A percentile compares a stretch with the other conserved stretches of the same genome.
Conservation (phyloP, 1,284 basidiomycete species). For the Puccinia polysora region DNA sequence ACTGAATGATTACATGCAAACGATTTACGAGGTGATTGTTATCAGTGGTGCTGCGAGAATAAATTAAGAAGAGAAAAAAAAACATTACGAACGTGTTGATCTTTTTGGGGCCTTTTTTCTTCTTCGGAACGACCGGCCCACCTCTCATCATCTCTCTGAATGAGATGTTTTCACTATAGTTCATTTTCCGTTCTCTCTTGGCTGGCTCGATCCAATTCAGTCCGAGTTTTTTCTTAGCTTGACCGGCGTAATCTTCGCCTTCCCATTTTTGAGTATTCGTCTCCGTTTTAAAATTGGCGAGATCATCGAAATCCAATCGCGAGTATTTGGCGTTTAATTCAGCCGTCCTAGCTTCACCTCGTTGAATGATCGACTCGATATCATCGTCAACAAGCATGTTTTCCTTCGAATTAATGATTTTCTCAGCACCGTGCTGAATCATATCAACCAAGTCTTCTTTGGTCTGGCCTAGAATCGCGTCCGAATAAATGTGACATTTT, state of each 20-base stretch:
- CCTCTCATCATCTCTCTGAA: conserved; percentile 87
- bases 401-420: conserved; percentile 74
- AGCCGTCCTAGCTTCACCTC: conserved; percentile 84
- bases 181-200: conserved; percentile 91
- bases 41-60: neutral
- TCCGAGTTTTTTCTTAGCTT: conserved; percentile 65
- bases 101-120: conserved; percentile 75
- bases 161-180: conserved; percentile 70
- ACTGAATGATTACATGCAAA: conserved; percentile 55
- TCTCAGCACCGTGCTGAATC: conserved; percentile 96
- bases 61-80: neutral
- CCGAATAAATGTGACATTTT: conserved; percentile 15
- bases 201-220: conserved; percentile 82
- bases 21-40: neutral
- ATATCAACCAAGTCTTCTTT: conserved; percentile 97
- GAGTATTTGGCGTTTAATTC: conserved; percentile 91
- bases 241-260: conserved; percentile 75
- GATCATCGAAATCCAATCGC: conserved; percentile 83
- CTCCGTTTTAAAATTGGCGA: conserved; percentile 95
- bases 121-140: conserved; percentile 64
- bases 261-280: conserved; percentile 72
- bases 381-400: conserved; percentile 78
- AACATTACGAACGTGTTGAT: conserved; percentile 16
- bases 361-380: conserved; percentile 86
- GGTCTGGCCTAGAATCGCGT: conserved; percentile 59